Evolutionary conservation across 306 rosid species (phyloP).

Genomic region (Cucumis melo): DNA sequence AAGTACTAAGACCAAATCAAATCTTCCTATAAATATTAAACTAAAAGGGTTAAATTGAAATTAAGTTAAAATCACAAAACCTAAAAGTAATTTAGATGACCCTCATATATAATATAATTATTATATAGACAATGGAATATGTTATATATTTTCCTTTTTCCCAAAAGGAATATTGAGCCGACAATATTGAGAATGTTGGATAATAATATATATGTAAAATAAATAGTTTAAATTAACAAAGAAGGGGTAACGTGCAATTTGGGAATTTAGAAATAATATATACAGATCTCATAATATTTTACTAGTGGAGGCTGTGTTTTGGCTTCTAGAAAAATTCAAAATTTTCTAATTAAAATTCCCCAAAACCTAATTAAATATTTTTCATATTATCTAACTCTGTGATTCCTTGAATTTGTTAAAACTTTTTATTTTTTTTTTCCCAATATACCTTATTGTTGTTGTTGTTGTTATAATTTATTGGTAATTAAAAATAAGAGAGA

Average conservation of each 20-base stretch:
- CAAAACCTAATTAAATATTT: neutral
- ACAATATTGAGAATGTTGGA: conserved; percentile 2
- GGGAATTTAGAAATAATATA: neutral
- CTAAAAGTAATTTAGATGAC: neutral
- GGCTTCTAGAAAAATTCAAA: neutral
- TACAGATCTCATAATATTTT: neutral
- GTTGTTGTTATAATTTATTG: too few relatives aligned
- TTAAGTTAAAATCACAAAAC: neutral
- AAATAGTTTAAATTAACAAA: neutral
- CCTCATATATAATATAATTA: neutral
- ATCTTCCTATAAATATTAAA: too few relatives aligned
- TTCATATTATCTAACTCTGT: neutral
- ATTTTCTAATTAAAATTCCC: neutral
- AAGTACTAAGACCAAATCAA: too few relatives aligned
- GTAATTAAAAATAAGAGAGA: neutral
- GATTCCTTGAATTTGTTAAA: neutral
- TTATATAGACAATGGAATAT: neutral
- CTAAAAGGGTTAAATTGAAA: neutral
- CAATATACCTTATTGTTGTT: too few relatives aligned
- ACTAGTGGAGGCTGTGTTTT: neutral
- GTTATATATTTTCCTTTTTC: too few relatives aligned
- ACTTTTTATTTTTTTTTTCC: neutral
- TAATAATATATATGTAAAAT: neutral
- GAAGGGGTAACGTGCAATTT: neutral
- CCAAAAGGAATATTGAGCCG: conserved; percentile 3